Conservation (phyloP, 2,329 filamentous ascomycete species). For the Cladosporium sp. region DNA sequence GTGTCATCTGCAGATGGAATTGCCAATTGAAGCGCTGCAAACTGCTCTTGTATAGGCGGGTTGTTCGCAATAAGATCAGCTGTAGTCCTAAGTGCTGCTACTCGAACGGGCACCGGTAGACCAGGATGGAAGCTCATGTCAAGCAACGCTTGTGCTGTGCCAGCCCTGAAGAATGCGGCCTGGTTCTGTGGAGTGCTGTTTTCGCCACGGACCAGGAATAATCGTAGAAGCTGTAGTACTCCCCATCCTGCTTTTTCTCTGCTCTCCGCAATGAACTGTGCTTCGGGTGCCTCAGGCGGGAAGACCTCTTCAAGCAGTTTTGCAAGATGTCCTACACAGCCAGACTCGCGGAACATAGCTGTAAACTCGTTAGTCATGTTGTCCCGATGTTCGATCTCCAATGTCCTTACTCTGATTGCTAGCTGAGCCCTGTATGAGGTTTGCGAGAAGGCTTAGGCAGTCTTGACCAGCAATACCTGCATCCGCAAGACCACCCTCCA, state of each 20-base stretch:
- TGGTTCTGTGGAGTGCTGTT: conserved; percentile 80
- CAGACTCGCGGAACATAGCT: conserved; percentile 82
- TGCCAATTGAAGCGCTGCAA: conserved; percentile 78
- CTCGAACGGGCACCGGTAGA: conserved; percentile 72
- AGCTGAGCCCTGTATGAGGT: conserved; percentile 77
- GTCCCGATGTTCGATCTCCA: neutral
- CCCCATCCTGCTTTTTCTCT: conserved; percentile 91
- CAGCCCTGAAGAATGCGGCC: conserved; percentile 76
- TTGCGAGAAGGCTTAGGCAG: conserved; percentile 84
- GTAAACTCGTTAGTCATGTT: neutral
- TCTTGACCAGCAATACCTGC: conserved; percentile 89
- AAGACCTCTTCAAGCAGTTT: conserved; percentile 56
- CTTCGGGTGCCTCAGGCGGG: conserved; percentile 38
- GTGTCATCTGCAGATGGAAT: conserved; percentile 19
- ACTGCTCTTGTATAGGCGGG: conserved; percentile 73
- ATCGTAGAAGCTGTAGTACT: conserved; percentile 74
- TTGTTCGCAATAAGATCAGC: conserved; percentile 87
- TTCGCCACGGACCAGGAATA: conserved; percentile 81
- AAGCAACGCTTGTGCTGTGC: conserved; percentile 72
- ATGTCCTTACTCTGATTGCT: conserved; percentile 70
- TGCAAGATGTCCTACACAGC: conserved; percentile 69
- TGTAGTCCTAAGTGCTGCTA: conserved; percentile 80
- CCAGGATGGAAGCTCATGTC: conserved; percentile 74
- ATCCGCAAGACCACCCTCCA: conserved; percentile 75
- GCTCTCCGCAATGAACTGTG: conserved; percentile 44